A percentile compares a stretch with the other conserved stretches of the same genome.
phyloP scores from a whole-genome alignment of 306 rosid genomes.

The Cicer cuneatum region DNA sequence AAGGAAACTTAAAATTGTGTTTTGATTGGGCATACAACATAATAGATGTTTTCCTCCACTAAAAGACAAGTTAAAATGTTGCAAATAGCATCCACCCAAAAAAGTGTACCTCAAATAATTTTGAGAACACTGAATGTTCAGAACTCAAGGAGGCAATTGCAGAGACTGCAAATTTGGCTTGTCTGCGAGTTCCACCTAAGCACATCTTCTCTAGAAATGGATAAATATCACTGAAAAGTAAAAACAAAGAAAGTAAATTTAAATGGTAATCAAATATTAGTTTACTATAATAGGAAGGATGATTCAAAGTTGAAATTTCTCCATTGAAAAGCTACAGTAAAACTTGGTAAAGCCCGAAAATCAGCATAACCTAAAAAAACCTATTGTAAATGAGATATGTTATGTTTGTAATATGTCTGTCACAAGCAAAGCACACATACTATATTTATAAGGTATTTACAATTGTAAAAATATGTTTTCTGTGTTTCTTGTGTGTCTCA shows the following conservation, averaged over 20 bases:
- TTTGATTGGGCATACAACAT: slow-evolving; percentile 7
- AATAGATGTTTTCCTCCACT: slow-evolving; percentile 15
- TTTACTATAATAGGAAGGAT: slow-evolving; percentile 1
- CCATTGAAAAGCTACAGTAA: slow-evolving; percentile 28
- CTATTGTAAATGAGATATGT: slow-evolving; percentile 1
- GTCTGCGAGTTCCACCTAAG: slow-evolving; percentile 74
- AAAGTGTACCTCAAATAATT: slow-evolving; percentile 67
- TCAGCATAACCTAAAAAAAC: slow-evolving; percentile 1
- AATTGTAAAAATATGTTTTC: no score
- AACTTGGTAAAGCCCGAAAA: slow-evolving; percentile 21
- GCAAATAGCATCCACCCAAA: slow-evolving; percentile 12
- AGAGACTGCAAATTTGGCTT: slow-evolving; percentile 77
- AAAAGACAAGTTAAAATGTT: slow-evolving; percentile 22
- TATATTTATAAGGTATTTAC: slow-evolving; percentile 8
- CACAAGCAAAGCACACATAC: not conserved
- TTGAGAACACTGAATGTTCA: slow-evolving; percentile 55
- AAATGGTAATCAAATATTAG: slow-evolving; percentile 30
- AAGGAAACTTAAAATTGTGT: not conserved
- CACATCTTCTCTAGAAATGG: slow-evolving; percentile 70
- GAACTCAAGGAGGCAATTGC: slow-evolving; percentile 72
- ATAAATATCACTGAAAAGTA: slow-evolving; percentile 65
- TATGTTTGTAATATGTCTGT: slow-evolving; percentile 16
- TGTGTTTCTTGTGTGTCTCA: no score
- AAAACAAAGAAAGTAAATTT: slow-evolving; percentile 33
- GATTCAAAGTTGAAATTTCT: slow-evolving; percentile 25